Evolutionary conservation across 257 asterid species (phyloP).

Genomic region (Jasminum sambac): DNA sequence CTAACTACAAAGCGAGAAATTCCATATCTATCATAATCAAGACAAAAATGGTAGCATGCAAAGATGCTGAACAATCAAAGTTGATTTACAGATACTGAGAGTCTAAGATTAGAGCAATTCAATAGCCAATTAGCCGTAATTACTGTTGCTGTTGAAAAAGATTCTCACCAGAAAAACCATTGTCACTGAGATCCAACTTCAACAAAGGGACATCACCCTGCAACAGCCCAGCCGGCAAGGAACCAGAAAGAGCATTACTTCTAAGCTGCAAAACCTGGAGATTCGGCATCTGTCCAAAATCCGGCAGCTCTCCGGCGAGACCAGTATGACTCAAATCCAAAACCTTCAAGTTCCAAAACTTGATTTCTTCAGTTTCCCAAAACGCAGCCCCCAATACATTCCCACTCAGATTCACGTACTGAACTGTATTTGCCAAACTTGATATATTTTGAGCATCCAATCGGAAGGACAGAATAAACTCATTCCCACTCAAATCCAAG

Average conservation of each 20-base stretch:
- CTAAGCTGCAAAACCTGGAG: slow-evolving; percentile 63
- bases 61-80: slow-evolving; percentile 22
- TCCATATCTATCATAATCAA: slow-evolving; percentile 16
- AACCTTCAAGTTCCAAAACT: slow-evolving; percentile 55
- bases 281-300: slow-evolving; percentile 50
- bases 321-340: slow-evolving; percentile 70
- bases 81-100: slow-evolving; percentile 12
- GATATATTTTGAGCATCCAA: slow-evolving; percentile 55
- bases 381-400: slow-evolving; percentile 60
- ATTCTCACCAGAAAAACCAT: slow-evolving; percentile 73
- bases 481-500: slow-evolving; percentile 75
- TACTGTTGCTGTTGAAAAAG: slow-evolving; percentile 9
- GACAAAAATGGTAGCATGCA: not conserved
- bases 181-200: slow-evolving; percentile 79
- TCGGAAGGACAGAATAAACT: slow-evolving; percentile 55
- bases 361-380: slow-evolving; percentile 49
- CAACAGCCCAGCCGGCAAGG: slow-evolving; percentile 60
- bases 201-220: slow-evolving; percentile 60
- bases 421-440: slow-evolving; percentile 67
- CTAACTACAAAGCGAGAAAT: slow-evolving; percentile 13
- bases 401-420: slow-evolving; percentile 60
- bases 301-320: slow-evolving; percentile 63
- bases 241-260: slow-evolving; percentile 60
- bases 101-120: too few relatives aligned
- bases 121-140: too few relatives aligned